Conservation (phyloP, 768 basidiomycete genomes). For the Lactarius evosmus region DNA sequence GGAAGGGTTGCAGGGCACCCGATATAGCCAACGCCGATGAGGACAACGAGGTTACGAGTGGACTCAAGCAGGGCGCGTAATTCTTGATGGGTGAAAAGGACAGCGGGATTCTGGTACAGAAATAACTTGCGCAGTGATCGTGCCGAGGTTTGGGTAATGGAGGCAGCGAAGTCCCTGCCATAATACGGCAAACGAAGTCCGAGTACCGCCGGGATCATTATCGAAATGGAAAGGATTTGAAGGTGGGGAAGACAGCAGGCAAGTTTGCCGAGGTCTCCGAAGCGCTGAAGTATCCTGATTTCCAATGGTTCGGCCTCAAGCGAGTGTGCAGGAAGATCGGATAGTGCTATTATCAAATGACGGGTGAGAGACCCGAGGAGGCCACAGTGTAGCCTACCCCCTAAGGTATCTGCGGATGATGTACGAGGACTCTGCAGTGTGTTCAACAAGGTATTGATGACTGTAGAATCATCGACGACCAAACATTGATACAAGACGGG, state of each 20-base stretch:
- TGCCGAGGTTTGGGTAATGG: conserved; percentile 5
- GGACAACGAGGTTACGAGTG: conserved; percentile 12
- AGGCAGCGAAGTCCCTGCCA: conserved; percentile 17
- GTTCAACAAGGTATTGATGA: neutral
- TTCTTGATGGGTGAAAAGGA: conserved; percentile 17
- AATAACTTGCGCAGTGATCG: conserved; percentile 15
- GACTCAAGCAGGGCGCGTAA: conserved; percentile 16
- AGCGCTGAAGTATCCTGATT: conserved; percentile 8
- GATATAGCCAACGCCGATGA: conserved; percentile 5
- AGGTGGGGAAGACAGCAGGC: conserved; percentile 16
- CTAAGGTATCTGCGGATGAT: conserved; percentile 1
- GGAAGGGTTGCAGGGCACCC: conserved; percentile 20
- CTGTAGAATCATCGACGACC: conserved; percentile 7
- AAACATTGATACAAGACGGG: conserved; percentile 18
- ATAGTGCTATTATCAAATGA: conserved; percentile 19
- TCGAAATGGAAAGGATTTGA: conserved; percentile 21
- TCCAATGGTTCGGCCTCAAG: neutral
- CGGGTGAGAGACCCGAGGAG: conserved; percentile 16
- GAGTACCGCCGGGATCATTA: neutral
- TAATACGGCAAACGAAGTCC: conserved; percentile 15
- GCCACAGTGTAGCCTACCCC: neutral
- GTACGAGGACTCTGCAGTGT: conserved; percentile 9
- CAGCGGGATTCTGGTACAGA: neutral
- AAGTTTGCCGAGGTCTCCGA: conserved; percentile 18
- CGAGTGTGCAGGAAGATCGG: conserved; percentile 5